Percentiles rank a stretch among this genome's conserved stretches.
Conservation (phyloP, 2,329 filamentous ascomycete species). For the Bipolaris gigantea region DNA sequence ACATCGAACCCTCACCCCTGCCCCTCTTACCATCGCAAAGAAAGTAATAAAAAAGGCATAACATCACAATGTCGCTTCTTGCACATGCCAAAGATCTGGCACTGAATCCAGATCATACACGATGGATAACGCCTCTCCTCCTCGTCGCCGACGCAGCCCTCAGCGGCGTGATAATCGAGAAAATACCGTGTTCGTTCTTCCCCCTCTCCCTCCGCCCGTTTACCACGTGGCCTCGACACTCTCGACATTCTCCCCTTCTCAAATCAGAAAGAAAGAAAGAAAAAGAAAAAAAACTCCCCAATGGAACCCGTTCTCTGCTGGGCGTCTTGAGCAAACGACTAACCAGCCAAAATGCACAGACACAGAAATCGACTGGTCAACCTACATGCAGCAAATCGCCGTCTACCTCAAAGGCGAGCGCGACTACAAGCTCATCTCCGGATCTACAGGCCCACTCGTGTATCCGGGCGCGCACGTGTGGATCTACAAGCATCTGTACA, state of each 20-base stretch:
- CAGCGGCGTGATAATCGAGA: constrained; percentile 75
- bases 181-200: constrained; percentile 72
- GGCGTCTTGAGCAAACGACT: no score
- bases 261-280: no score
- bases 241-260: background rate
- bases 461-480: constrained; percentile 95
- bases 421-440: constrained; percentile 83
- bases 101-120: constrained; percentile 58
- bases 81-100: constrained; percentile 45
- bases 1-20: constrained; percentile 16
- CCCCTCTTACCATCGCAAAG: background rate
- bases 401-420: constrained; percentile 82
- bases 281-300: no score
- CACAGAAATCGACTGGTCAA: constrained; percentile 96
- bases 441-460: constrained; percentile 88
- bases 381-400: constrained; percentile 92
- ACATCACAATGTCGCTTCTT: constrained; percentile 43
- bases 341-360: constrained; percentile 63
- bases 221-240: constrained; percentile 26
- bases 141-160: constrained; percentile 71
- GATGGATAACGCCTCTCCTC: constrained; percentile 68
- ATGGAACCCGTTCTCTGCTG: no score
- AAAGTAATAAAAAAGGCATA: background rate
- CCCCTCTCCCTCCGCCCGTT: background rate
- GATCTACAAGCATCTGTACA: constrained; percentile 79